Base-by-base conservation (phyloP, 306 rosid genomes). In the Astragalus glycyphyllos region DNA sequence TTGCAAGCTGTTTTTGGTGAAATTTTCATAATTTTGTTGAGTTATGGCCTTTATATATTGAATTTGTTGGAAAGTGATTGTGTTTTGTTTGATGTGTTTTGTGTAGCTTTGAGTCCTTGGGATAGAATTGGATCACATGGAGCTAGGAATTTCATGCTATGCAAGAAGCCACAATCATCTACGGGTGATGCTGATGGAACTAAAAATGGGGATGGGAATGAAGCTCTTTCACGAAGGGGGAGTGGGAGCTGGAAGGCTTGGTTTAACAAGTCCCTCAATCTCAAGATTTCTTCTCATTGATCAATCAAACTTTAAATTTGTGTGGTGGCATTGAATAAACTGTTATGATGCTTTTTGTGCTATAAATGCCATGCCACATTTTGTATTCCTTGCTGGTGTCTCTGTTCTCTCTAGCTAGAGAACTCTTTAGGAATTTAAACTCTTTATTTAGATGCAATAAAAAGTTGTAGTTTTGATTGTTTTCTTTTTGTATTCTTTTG, bases 161-260 rank as follows among this genome's bases (percentile, higher is more conserved):
- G 96, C 85, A 91, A 84, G 91, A 89, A 89, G 80, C 92, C 96
- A 44, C 84, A 71, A 58, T 0, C 58, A 37, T 74, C 88, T 9
- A 79, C 80, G 40, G 69, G 53, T 63, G 75, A 48, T 12, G 69
- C 29, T 50, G 57, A 12, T 6, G 34, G 45, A 11, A 16, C 6
- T 29, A 53, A 3, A 6, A 55, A 23, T 17, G 68, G 9, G 41
- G 40, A 45, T 23, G 68, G n/a, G 41, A 48, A 45, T 23, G n/a
- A 73, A 0, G 1, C 65, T 0, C 47, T 65, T 41, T 15, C 68
- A 0, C 70, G 46, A 67, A 91, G 85, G 77, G 83, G 89, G 7
- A 57, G 58, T 57, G 95, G 92, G 58, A 86, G 88, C 47, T 94
- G 90, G 95, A 94, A 82, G 86, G 46, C 95, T 38, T 91, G 99